phyloP scores from a whole-genome alignment of 2,329 filamentous ascomycete species.

The Immersiporthe knoxdaviesiana region DNA sequence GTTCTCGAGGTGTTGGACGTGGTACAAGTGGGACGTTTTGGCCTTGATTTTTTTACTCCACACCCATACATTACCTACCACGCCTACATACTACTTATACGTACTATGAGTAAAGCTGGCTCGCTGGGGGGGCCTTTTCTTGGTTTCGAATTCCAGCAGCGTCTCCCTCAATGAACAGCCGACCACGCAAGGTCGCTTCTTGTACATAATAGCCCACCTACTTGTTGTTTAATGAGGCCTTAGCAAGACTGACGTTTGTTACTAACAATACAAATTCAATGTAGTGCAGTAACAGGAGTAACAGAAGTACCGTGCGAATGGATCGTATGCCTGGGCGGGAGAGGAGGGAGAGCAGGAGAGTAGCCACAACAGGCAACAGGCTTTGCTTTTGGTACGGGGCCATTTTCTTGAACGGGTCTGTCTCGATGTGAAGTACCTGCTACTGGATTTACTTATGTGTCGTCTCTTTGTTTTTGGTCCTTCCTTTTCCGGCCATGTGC shows the following conservation, averaged over 20 bases:
- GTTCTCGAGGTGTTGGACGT: no score
- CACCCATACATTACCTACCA: no score
- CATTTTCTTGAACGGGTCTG: background rate
- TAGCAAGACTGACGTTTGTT: no score
- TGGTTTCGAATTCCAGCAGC: conserved; percentile 8
- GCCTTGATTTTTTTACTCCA: no score
- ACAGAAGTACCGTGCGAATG: background rate
- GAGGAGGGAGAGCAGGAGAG: background rate
- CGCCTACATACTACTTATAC: no score
- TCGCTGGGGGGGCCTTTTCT: background rate
- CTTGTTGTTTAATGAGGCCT: no score
- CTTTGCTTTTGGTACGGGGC: background rate
- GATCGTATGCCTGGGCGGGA: background rate
- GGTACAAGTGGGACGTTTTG: background rate
- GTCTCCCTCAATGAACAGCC: conserved; percentile 7
- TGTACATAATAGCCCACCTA: background rate
- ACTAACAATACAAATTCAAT: background rate
- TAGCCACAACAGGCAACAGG: conserved; percentile 7
- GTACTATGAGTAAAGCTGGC: no score
- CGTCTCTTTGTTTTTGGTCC: background rate
- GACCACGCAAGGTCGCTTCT: background rate
- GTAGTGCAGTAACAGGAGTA: background rate
- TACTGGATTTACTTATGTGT: background rate
- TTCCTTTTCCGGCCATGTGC: background rate
- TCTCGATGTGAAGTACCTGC: background rate